These are phyloP conservation scores for Cladorrhinum samala DNA, from an alignment of 495 filamentous ascomycete species.

Conservation along the genomic window DNA sequence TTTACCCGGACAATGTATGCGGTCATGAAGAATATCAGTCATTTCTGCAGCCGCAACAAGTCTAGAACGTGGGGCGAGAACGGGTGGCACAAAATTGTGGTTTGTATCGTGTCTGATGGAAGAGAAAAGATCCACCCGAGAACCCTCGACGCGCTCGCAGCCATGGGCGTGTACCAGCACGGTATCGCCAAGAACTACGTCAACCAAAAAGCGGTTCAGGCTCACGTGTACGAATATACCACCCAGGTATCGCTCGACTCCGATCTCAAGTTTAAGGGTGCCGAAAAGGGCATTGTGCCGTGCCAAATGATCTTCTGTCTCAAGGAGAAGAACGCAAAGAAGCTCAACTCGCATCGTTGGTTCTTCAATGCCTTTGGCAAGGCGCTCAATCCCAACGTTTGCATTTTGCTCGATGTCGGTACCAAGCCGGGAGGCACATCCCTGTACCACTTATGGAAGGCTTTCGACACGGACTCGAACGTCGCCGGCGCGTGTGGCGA, in stretches of 20 bases:
- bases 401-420: conserved; percentile 92
- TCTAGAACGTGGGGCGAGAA: conserved; percentile 94
- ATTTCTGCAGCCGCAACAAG: conserved; percentile 90
- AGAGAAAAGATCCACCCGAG: conserved; percentile 89
- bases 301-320: conserved; percentile 98
- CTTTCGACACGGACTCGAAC: conserved; percentile 94
- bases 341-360: conserved; percentile 98
- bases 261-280: conserved; percentile 96
- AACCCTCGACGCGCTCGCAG: conserved; percentile 91
- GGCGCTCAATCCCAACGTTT: conserved; percentile 89
- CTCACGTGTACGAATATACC: conserved; percentile 98
- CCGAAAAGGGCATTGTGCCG: conserved; percentile 97
- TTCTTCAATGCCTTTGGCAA: conserved; percentile 98
- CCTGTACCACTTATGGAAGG: conserved; percentile 98
- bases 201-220: conserved; percentile 76
- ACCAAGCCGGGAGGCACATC: conserved; percentile 80
- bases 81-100: conserved; percentile 99
- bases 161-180: conserved; percentile 97
- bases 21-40: conserved; percentile 94
- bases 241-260: conserved; percentile 94
- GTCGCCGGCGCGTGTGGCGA: conserved; percentile 96
- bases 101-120: conserved; percentile 92
- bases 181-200: conserved; percentile 98
- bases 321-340: conserved; percentile 97
- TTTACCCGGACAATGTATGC: conserved; percentile 99